Evolutionary conservation across 768 basidiomycete species (phyloP).

Genomic region (Lactifluus rugatus): DNA sequence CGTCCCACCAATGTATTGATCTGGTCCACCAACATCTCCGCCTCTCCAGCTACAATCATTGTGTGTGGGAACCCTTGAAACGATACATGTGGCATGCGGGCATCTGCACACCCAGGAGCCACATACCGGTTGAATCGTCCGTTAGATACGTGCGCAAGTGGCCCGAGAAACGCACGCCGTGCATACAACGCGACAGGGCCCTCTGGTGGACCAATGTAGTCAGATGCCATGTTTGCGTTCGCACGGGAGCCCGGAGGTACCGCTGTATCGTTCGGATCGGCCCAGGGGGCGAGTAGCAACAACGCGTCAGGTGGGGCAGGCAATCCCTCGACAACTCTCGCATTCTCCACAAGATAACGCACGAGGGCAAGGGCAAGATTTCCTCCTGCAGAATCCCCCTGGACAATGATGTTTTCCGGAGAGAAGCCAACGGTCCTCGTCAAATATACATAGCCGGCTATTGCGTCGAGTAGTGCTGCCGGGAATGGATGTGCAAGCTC

Average conservation of each 20-base stretch:
- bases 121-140: background rate
- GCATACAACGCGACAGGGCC: background rate
- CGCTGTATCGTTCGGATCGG: constrained; percentile 6
- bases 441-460: constrained; percentile 68
- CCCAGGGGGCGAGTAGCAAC: constrained; percentile 12
- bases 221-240: constrained; percentile 4
- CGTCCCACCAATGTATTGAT: constrained; percentile 23
- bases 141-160: constrained; percentile 5
- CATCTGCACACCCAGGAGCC: constrained; percentile 8
- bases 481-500: constrained; percentile 54
- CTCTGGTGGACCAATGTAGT: constrained; percentile 8
- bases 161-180: constrained; percentile 12
- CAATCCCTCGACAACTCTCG: background rate
- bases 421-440: constrained; percentile 45
- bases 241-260: constrained; percentile 5
- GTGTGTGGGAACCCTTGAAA: constrained; percentile 28
- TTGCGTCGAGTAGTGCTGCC: constrained; percentile 59
- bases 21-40: constrained; percentile 30
- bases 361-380: constrained; percentile 58
- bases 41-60: constrained; percentile 26
- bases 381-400: constrained; percentile 72
- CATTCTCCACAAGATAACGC: constrained; percentile 40
- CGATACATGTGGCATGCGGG: constrained; percentile 19
- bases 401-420: constrained; percentile 51
- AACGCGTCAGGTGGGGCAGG: background rate